Percentiles rank a stretch among this genome's conserved stretches.
Evolutionary conservation across 1,139 yeast species (phyloP).

Genomic region (Magnusiomyces tetraspermus): DNA sequence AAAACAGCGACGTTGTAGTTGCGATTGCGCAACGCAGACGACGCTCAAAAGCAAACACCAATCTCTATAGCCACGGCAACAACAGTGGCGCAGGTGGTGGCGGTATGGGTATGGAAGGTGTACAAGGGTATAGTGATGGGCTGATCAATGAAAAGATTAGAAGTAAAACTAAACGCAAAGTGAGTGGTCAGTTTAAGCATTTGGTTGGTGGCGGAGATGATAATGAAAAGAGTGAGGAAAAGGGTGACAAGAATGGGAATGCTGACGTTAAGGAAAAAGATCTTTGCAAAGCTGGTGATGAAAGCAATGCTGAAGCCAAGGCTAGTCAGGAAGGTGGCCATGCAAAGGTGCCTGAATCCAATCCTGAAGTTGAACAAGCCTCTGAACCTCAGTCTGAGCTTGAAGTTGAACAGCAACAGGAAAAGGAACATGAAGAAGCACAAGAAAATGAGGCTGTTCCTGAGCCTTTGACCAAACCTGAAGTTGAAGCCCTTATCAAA

Average conservation of each 20-base stretch:
- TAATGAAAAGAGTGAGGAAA: not conserved
- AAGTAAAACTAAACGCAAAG: slow-evolving; percentile 12
- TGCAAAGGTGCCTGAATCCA: too few species aligned
- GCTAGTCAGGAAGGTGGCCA: not conserved
- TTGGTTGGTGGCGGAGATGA: slow-evolving; percentile 3
- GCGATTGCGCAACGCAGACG: slow-evolving; percentile 20
- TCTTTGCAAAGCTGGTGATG: not conserved
- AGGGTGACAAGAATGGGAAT: too few species aligned
- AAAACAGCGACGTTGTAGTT: slow-evolving; percentile 27
- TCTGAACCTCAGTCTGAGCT: not conserved
- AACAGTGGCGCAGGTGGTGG: too few species aligned
- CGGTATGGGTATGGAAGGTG: too few species aligned
- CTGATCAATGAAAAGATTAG: not conserved
- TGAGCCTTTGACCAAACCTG: not conserved
- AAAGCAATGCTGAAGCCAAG: not conserved
- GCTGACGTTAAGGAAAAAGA: not conserved
- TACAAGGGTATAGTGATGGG: not conserved
- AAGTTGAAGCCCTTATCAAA: not conserved
- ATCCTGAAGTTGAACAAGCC: not conserved
- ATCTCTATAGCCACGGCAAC: not conserved
- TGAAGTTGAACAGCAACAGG: not conserved
- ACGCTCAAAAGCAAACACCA: not conserved
- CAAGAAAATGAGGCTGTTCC: not conserved
- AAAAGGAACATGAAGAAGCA: not conserved
- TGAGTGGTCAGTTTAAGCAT: slow-evolving; percentile 22